Evolutionary conservation across 805 yeast genomes (phyloP).

Genomic region (Suhomyces sp.): DNA sequence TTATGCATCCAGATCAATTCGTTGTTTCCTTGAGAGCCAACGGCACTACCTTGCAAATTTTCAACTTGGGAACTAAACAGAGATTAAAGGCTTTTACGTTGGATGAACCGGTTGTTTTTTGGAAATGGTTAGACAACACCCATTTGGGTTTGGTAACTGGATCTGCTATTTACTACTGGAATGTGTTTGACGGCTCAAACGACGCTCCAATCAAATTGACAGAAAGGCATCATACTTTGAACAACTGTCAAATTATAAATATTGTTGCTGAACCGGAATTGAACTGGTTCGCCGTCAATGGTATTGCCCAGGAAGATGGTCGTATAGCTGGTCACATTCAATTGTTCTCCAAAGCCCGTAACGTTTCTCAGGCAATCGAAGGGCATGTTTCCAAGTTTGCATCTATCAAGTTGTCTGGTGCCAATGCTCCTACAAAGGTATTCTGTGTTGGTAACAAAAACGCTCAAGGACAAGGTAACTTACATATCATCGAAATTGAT

Average conservation of each 20-base stretch:
- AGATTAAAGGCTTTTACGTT: constrained; percentile 84
- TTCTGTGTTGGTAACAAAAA: constrained; percentile 91
- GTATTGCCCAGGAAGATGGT: constrained; percentile 91
- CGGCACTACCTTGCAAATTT: constrained; percentile 93
- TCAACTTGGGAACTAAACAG: constrained; percentile 82
- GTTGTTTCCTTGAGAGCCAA: constrained; percentile 93
- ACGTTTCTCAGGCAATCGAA: constrained; percentile 93
- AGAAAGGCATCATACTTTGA: constrained; percentile 75
- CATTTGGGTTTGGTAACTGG: constrained; percentile 84
- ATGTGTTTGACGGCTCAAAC: constrained; percentile 74
- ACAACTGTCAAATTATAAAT: constrained; percentile 84
- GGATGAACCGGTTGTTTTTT: constrained; percentile 85
- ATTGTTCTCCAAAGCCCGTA: constrained; percentile 81
- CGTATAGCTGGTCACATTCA: constrained; percentile 96
- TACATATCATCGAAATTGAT: constrained; percentile 94
- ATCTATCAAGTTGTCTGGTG: constrained; percentile 67
- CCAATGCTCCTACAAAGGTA: constrained; percentile 71
- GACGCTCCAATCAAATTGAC: constrained; percentile 80
- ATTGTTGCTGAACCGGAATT: constrained; percentile 75
- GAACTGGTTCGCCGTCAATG: constrained; percentile 94
- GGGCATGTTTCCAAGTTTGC: constrained; percentile 97
- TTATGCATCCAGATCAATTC: constrained; percentile 88
- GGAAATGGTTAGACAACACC: constrained; percentile 86
- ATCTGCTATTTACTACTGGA: constrained; percentile 72
- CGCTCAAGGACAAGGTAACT: constrained; percentile 64